These are phyloP conservation scores for Amanita pallidorosea DNA, from an alignment of 768 basidiomycete genomes.

Conservation along the genomic window DNA sequence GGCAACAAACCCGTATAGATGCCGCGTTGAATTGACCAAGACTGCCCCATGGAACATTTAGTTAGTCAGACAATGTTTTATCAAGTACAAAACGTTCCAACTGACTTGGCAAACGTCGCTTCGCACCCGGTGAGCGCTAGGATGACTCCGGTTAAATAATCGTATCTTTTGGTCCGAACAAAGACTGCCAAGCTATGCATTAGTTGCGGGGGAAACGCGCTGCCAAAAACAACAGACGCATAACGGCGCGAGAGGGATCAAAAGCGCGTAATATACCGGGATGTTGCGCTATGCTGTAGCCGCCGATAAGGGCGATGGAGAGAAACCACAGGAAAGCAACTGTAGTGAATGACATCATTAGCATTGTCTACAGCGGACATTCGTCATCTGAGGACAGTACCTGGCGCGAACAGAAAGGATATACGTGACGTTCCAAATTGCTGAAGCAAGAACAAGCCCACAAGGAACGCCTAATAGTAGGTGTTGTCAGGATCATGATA, in stretches of 20 bases:
- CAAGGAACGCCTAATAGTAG: conserved; percentile 38
- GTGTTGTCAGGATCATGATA: neutral
- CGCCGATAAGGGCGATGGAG: conserved; percentile 39
- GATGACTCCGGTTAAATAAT: conserved; percentile 50
- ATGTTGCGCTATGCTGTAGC: conserved; percentile 40
- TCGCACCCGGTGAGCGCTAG: conserved; percentile 61
- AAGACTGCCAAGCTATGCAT: conserved; percentile 34
- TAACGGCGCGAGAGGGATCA: conserved; percentile 54
- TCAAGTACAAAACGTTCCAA: neutral
- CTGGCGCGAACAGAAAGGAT: conserved; percentile 41
- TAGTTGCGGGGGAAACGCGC: neutral
- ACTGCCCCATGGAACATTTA: conserved; percentile 18
- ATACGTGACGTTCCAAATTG: conserved; percentile 48
- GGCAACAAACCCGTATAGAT: conserved; percentile 37
- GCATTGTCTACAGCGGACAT: conserved; percentile 15
- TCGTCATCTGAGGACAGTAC: conserved; percentile 17
- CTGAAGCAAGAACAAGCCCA: conserved; percentile 50
- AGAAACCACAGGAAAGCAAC: conserved; percentile 46
- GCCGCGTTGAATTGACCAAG: conserved; percentile 57
- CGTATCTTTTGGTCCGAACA: conserved; percentile 51
- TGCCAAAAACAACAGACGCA: conserved; percentile 30
- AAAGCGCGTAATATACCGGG: conserved; percentile 57
- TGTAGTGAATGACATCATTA: neutral
- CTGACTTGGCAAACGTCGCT: conserved; percentile 55
- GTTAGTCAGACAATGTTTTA: neutral